Evolutionary conservation across 1,284 basidiomycete species (phyloP), one percentile per base, ranked within the genome.

Genomic region (Exobasidium cylindrosporum): DNA sequence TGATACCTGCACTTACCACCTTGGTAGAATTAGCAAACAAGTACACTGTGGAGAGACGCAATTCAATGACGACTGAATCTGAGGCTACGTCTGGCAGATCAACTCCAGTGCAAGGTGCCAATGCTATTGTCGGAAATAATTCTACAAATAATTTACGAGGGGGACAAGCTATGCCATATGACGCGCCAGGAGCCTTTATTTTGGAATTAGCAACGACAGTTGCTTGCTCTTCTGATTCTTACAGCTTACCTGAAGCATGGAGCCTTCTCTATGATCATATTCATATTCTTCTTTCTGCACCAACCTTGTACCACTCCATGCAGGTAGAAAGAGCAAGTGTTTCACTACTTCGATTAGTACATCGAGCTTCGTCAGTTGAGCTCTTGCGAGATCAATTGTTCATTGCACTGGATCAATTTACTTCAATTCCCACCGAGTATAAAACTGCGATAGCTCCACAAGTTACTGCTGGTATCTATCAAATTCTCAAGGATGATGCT

Each of bases 281-380:
- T 31, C 89, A 90, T 0, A 85, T 88, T 0, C 82, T 98, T 28
- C 83, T 99, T 21, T 86, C 87, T 4, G 84, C 88, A 1, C 86
- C 95, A 0, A 84, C 85, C 26, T 87, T 88, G 61, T 94, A 93
- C 78, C 94, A 92, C 74, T 86, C 92, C 17, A 83, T 97, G 54
- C 85, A 97, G 52, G 90, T 97, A 45, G 96, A 98, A 79, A 86
- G 96, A n/a, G 93, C 94, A 1, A 90, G 97, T 1, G 92, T 94
- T n/a, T 57, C 61, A 11, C 61, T 74, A 26, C 58, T 77, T 47
- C 72, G 72, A 23, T 59, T 77, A 55, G 60, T 65, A 29, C 60
- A 60, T 11, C 43, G 11, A 11, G 60, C 46, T 24, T 32, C n/a
- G 24, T 31, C 31, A 32, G 60, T 92, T 88, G 84, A 87, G 46